Base-by-base conservation (phyloP, 163 green algal species). In the Prototheca wickerhamii region DNA sequence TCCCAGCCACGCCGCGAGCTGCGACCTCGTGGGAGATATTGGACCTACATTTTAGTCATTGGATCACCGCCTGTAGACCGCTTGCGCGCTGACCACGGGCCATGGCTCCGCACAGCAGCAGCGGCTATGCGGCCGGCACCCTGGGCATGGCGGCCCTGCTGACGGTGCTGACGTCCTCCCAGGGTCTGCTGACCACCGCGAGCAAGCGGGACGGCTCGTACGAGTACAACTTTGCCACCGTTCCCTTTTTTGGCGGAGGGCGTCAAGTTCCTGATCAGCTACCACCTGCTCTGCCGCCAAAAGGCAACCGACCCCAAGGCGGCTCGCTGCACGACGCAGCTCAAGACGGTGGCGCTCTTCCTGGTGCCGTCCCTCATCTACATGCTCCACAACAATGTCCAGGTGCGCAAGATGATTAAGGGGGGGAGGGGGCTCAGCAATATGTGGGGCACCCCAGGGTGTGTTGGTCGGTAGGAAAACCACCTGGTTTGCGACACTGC, bases 331-430 rank as follows among this genome's bases (percentile, higher is more conserved):
- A 88, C 80, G 6, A 51, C 28, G 0, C 64, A 55, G 17, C 64
- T 35, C 62, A 25, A 35, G 4, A 77, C 31, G 15, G 31, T 83
- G 0, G 10, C 54, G 17, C 82, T 87, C 7, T 88, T 81, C 63
- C 67, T 73, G 23, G 74, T 86, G 21, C 82, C 80, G 32, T 84
- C 80, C 33, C 44, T 85, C 58, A 81, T 88, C 35, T 88, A 88
- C 65, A 76, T 82, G 67, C 23, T 86, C 10, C 77, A 88, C 74
- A 90, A 90, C 71, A 90, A 90, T 55, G 71, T 82, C 26, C 65
- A 63, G 63, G 58, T 60, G 53, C 21, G 44, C 30, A 23, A 35
- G 12, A 8, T 34, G 32, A 28, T 10, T 55, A 15, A 29, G 46
- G 21, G 46, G 40, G 17, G 40, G 40, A 23, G 12, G 40, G 12